phyloP scores from a whole-genome alignment of 148 eudicot species.

The Nyssa sinensis region DNA sequence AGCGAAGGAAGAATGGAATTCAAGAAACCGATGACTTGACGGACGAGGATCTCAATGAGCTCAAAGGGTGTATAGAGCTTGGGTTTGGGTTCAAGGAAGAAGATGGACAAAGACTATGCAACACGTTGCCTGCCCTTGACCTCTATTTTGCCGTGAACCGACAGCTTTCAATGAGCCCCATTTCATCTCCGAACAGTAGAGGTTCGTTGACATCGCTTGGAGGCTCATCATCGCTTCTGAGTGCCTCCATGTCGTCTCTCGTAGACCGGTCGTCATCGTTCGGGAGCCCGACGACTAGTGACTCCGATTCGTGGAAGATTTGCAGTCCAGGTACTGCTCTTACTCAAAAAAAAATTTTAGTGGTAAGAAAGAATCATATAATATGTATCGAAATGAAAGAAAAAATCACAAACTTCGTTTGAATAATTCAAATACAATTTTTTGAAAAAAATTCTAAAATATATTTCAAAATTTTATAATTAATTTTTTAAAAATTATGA shows the following conservation, averaged over 20 bases:
- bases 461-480: too few relatives aligned
- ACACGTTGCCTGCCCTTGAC: slow-evolving; percentile 47
- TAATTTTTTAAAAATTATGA: too few relatives aligned
- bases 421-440: too few relatives aligned
- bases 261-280: slow-evolving; percentile 37
- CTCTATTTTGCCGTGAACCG: slow-evolving; percentile 54
- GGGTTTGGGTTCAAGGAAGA: slow-evolving; percentile 87
- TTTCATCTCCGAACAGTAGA: slow-evolving; percentile 49
- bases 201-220: slow-evolving; percentile 15
- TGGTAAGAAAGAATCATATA: too few relatives aligned
- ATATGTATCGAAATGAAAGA: too few relatives aligned
- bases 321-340: slow-evolving; percentile 72
- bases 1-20: slow-evolving; percentile 18
- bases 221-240: slow-evolving; percentile 3
- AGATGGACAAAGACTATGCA: slow-evolving; percentile 49
- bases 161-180: slow-evolving; percentile 49
- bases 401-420: too few relatives aligned
- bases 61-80: slow-evolving; percentile 75
- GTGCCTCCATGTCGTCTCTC: slow-evolving; percentile 21
- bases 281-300: slow-evolving; percentile 41
- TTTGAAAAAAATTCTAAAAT: too few relatives aligned
- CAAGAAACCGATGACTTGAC: slow-evolving; percentile 17
- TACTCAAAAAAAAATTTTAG: too few relatives aligned
- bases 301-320: slow-evolving; percentile 59
- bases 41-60: slow-evolving; percentile 73